Percentiles rank a stretch among this genome's conserved stretches.
Evolutionary conservation across 331 rosid species (phyloP).

Genomic region (Quercus lobata): DNA sequence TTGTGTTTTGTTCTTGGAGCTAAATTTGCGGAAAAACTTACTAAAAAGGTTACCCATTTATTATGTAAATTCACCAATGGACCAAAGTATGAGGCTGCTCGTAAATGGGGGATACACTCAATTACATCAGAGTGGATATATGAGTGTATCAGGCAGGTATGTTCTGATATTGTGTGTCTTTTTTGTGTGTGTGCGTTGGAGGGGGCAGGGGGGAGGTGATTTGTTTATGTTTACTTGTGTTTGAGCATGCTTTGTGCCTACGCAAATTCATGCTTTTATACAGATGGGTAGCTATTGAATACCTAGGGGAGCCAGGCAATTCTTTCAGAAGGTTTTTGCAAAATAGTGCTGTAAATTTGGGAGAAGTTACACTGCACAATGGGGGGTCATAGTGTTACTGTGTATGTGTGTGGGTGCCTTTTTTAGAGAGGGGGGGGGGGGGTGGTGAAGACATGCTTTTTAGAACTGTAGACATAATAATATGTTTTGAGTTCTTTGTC

Average conservation of each 20-base stretch:
- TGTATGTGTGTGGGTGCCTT: not conserved
- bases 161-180: constrained; percentile 3
- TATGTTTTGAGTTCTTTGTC: not conserved
- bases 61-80: constrained; percentile 81
- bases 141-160: constrained; percentile 96
- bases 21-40: constrained; percentile 63
- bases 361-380: not conserved
- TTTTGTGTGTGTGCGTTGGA: not conserved
- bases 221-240: constrained; percentile 9
- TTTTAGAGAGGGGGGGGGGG: not conserved
- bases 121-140: constrained; percentile 80
- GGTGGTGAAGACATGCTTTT: not conserved
- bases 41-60: constrained; percentile 85
- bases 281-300: not conserved
- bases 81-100: constrained; percentile 80
- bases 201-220: not conserved
- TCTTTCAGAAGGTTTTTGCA: not conserved
- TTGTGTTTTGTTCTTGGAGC: constrained; percentile 91
- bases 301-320: not conserved
- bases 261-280: not conserved
- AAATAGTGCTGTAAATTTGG: not conserved
- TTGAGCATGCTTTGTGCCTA: constrained; percentile 9
- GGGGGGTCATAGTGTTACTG: not conserved
- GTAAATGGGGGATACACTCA: constrained; percentile 70
- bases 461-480: not conserved